Base-by-base conservation (phyloP, 2,329 filamentous ascomycete species). In the Xylaria sp. region DNA sequence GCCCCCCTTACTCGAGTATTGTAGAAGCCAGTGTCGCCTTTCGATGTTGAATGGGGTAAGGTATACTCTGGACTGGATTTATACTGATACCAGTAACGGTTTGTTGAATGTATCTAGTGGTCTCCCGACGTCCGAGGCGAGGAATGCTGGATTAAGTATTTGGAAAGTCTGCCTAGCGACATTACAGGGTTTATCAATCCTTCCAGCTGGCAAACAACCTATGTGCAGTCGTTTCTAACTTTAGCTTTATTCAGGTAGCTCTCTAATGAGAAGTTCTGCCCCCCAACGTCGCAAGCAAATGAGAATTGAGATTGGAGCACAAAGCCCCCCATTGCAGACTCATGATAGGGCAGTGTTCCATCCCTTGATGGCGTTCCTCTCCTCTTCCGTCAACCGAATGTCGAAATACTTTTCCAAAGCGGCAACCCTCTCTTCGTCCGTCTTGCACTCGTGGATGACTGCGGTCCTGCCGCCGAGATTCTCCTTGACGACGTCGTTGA, bases 401-500 rank as follows among this genome's bases (percentile, higher is more conserved):
- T 66, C 70, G 48, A 75, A 72, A 34, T 74, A 71, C 51, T 69
- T 70, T 6, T 72, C 64, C n/a, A 76, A 20, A 6, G 73, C 73
- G 2, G 57, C 63, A 6, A 74, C 63, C 34, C 73, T 67, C 23
- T 75, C 72, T 18, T 61, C 58, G 74, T 91, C 89, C 0, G 71
- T 86, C 72, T 78, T 77, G 67, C 87, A 84, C 52, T 78, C 80
- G 69, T 81, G 77, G 10, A 90, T 73, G 13, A 86, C 74, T 69
- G 81, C 80, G 18, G 85, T 86, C 78, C 82, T 82, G 2, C 86
- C 87, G 10, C 82, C 81, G 39, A 85, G 71, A 71, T 87, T 86
- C 78, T 80, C 81, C 79, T 90, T 90, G 52, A 90, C 79, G 20
- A 83, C 79, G 5, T 80, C 82, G 25, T 85, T 82, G 4, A 84